These are phyloP conservation scores for Leccinum arenicola DNA, from an alignment of 768 basidiomycete genomes.

Conservation along the genomic window DNA sequence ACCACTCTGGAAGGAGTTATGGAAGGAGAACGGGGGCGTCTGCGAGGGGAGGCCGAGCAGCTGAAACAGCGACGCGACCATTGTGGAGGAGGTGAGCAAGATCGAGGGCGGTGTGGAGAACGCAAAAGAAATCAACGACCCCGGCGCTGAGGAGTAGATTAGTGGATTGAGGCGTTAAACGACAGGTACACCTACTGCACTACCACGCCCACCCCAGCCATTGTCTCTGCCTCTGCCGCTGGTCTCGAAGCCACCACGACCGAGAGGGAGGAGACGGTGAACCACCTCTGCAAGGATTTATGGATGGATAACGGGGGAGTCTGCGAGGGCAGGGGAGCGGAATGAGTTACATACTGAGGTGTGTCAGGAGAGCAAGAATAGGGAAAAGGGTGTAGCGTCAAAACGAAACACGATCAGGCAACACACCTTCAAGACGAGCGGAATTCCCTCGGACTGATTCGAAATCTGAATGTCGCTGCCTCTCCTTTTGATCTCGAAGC, in stretches of 20 bases:
- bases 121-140: slow-evolving; percentile 45
- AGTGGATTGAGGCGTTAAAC: slow-evolving; percentile 3
- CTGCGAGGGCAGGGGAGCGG: too few relatives aligned
- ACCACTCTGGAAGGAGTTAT: slow-evolving; percentile 32
- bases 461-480: too few relatives aligned
- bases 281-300: too few relatives aligned
- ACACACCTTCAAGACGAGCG: too few relatives aligned
- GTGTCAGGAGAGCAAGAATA: too few relatives aligned
- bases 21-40: slow-evolving; percentile 33
- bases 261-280: slow-evolving; percentile 9
- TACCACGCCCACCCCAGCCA: slow-evolving; percentile 68
- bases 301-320: too few relatives aligned
- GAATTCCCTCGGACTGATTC: too few relatives aligned
- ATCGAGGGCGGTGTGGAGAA: slow-evolving; percentile 41
- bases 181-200: slow-evolving; percentile 44
- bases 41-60: slow-evolving; percentile 26
- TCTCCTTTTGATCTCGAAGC: too few relatives aligned
- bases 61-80: slow-evolving; percentile 25
- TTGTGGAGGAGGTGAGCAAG: slow-evolving; percentile 28
- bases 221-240: slow-evolving; percentile 50
- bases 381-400: too few relatives aligned
- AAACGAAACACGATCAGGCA: too few relatives aligned
- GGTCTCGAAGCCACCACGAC: slow-evolving; percentile 48
- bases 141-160: slow-evolving; percentile 33
- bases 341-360: too few relatives aligned